Percentiles rank a stretch among this genome's conserved stretches.
These are phyloP conservation scores for Eutrema salsugineum DNA, from an alignment of 441 rosid species.

Conservation along the genomic window DNA sequence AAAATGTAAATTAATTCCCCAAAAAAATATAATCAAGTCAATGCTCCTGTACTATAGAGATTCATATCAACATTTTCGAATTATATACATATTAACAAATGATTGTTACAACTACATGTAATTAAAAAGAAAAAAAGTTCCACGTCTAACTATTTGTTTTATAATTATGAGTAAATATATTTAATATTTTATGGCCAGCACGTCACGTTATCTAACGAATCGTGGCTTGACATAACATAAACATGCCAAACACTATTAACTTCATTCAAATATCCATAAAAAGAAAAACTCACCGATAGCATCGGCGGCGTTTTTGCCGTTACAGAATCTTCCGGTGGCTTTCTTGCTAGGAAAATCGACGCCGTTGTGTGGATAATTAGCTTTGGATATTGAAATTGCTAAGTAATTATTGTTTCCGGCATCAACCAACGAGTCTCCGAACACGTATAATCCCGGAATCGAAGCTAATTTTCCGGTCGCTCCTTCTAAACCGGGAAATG, in stretches of 20 bases:
- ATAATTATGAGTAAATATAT: neutral
- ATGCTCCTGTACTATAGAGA: too few relatives aligned
- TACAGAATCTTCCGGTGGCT: conserved; percentile 57
- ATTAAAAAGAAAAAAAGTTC: neutral
- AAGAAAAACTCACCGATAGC: conserved; percentile 42
- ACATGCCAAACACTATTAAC: neutral
- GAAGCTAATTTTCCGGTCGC: conserved; percentile 8
- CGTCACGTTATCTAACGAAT: conserved; percentile 9
- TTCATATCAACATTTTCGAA: neutral
- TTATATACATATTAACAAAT: neutral
- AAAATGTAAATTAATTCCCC: neutral
- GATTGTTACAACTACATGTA: neutral
- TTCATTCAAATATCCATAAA: neutral
- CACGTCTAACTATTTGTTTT: neutral
- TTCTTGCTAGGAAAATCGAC: conserved; percentile 43
- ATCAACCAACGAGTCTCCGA: conserved; percentile 57
- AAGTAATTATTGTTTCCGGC: conserved; percentile 55
- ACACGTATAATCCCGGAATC: conserved; percentile 43
- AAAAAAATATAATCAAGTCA: too few relatives aligned
- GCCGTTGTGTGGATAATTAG: conserved; percentile 49
- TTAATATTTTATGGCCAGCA: neutral
- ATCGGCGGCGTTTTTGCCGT: conserved; percentile 76
- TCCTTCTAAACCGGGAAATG: conserved; percentile 20
- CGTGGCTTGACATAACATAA: neutral
- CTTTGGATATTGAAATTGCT: conserved; percentile 34